A percentile compares a stretch with the other conserved stretches of the same genome.
Conservation (phyloP, 2,329 filamentous ascomycete genomes). For the Penicillium capsulatum region DNA sequence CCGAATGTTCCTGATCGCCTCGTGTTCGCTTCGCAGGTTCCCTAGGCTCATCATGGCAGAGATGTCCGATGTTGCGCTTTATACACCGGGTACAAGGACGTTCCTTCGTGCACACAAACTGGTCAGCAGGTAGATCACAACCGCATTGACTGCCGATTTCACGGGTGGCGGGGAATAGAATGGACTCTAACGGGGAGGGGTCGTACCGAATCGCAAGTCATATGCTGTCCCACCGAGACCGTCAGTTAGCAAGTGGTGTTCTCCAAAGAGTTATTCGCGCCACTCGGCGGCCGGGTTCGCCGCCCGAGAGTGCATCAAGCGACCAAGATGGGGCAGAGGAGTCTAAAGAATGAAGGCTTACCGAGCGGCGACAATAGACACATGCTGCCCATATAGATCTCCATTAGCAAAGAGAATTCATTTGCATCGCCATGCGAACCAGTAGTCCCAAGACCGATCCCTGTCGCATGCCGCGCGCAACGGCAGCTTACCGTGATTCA, state of each 20-base stretch:
- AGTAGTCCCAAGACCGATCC: slow-evolving; percentile 17
- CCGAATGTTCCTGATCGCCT: slow-evolving; percentile 54
- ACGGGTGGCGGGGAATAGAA: slow-evolving; percentile 21
- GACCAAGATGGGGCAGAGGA: slow-evolving; percentile 16
- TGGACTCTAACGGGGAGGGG: slow-evolving; percentile 19
- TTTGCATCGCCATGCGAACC: slow-evolving; percentile 15
- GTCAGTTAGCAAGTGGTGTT: slow-evolving; percentile 43
- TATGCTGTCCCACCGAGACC: slow-evolving; percentile 62
- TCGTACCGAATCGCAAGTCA: slow-evolving; percentile 86
- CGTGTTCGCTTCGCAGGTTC: slow-evolving; percentile 88
- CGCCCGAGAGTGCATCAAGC: slow-evolving; percentile 11
- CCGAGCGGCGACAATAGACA: slow-evolving; percentile 85
- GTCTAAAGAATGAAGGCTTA: slow-evolving; percentile 50
- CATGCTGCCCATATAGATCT: slow-evolving; percentile 59
- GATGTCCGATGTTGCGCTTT: slow-evolving; percentile 96
- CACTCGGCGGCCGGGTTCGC: too few relatives aligned
- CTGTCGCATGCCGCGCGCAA: slow-evolving; percentile 25
- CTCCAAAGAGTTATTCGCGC: too few relatives aligned
- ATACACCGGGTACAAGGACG: slow-evolving; percentile 96
- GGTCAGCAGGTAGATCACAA: slow-evolving; percentile 16
- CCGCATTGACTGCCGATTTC: slow-evolving; percentile 21
- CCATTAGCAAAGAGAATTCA: slow-evolving; percentile 23
- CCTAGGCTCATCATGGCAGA: slow-evolving; percentile 96
- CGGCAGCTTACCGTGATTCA: slow-evolving; percentile 70
- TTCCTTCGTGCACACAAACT: slow-evolving; percentile 56